Base-by-base conservation (phyloP, 2,329 filamentous ascomycete species). In the Furcasterigmium sp. region DNA sequence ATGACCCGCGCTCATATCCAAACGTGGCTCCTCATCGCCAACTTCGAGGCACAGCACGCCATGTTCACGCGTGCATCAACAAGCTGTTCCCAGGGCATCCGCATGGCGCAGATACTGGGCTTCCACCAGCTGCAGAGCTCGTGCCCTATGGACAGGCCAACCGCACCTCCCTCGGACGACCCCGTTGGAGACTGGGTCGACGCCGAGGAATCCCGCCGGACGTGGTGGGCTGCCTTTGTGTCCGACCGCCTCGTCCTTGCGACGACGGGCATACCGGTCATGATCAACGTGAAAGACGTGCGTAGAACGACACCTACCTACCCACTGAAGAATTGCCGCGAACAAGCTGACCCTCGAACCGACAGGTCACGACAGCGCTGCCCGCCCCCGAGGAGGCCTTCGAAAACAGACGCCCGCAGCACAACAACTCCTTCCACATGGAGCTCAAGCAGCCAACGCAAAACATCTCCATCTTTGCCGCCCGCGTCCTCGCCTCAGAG, bases 341-440 rank as follows among this genome's bases (percentile, higher is more conserved):
- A 3, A 8, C 15, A n/a, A n/a, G n/a, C n/a, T n/a, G n/a, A n/a
- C n/a, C n/a, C n/a, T n/a, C n/a, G n/a, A n/a, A n/a, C n/a, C n/a
- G n/a, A n/a, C 15, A 48, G 40, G 78, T 85, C 42, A 62, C 74
- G 59, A 84, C 78, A 4, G 76, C 78, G 45, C 65, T 86, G n/a
- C 82, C 82, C 14, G 63, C 75, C 8, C 73, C 70, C 15, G 82
- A 85, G 40, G 75, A 82, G 38, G 72, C 78, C 1, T 86, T 77
- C 51, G 61, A 76, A n/a, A 72, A 69, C 44, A 75, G 75, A 54
- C 73, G 66, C 41, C 67, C 73, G 15, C 69, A 76, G 49, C 63
- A 67, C 21, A 76, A 77, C 1, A 61, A 68, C 20, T 69, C 74
- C 8, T 61, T 85, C 8, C 62, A 73, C 6, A 66, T 75, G 49